phyloP scores from a whole-genome alignment of 176 grass and related monocot species.

The Oryza glaberrima region DNA sequence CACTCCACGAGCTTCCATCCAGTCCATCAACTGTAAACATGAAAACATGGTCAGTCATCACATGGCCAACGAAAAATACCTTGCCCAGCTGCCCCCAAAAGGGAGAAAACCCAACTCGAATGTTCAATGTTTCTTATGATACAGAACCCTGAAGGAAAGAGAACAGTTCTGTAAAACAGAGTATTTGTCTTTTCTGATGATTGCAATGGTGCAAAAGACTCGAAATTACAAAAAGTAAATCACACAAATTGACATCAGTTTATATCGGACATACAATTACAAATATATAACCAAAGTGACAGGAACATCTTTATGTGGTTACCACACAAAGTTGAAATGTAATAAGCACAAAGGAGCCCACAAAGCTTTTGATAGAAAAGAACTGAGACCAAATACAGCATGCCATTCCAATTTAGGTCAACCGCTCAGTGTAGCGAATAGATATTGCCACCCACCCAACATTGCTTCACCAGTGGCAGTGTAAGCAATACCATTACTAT shows the following conservation, averaged over 20 bases:
- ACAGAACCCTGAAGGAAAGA: not conserved
- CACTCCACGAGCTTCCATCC: slow-evolving; percentile 51
- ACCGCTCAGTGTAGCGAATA: not conserved
- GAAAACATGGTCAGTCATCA: not conserved
- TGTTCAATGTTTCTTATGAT: not conserved
- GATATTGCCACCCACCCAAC: not conserved
- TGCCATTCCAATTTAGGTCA: not conserved
- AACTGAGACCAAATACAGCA: not conserved
- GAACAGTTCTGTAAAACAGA: not conserved
- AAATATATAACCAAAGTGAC: not conserved
- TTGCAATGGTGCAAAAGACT: not conserved
- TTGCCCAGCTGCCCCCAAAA: not conserved
- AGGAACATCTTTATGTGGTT: slow-evolving; percentile 4
- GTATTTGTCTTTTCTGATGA: not conserved
- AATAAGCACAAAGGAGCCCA: not conserved
- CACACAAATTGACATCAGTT: not conserved
- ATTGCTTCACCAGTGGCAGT: not conserved
- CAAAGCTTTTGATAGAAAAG: not conserved
- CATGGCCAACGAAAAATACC: not conserved
- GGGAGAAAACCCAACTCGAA: not conserved
- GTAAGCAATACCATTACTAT: not conserved
- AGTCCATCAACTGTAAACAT: slow-evolving; percentile 56
- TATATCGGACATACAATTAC: not conserved
- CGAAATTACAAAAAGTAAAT: not conserved
- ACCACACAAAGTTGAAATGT: not conserved